Percentiles rank a stretch among this genome's conserved stretches.
Evolutionary conservation across 331 rosid genomes (phyloP).

Genomic region (Spiraea crenata): DNA sequence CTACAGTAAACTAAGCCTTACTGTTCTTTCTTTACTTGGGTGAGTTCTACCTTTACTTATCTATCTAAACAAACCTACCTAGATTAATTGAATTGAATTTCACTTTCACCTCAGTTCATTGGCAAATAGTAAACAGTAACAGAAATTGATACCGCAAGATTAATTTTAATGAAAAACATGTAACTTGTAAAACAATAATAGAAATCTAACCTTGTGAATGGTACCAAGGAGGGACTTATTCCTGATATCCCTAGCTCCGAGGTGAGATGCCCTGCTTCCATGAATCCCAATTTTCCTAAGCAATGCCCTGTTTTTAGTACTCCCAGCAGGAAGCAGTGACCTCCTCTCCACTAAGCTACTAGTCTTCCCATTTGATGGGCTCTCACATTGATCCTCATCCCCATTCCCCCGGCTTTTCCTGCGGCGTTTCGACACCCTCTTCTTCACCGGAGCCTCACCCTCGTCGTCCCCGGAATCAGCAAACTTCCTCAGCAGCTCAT

Average conservation of each 20-base stretch:
- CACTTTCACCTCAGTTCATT: background rate
- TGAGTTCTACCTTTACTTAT: background rate
- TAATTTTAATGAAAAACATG: background rate
- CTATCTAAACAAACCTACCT: background rate
- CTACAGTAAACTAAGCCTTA: background rate
- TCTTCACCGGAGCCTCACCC: conserved; percentile 10
- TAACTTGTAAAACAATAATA: background rate
- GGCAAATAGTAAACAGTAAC: background rate
- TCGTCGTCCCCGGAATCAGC: conserved; percentile 32
- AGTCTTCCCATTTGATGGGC: conserved; percentile 26
- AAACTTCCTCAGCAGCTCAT: conserved; percentile 73
- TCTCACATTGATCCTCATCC: conserved; percentile 29
- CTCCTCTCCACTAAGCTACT: conserved; percentile 48
- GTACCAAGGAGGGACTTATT: conserved; percentile 67
- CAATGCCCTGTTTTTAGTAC: conserved; percentile 45
- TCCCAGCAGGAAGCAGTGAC: conserved; percentile 47
- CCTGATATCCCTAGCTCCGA: conserved; percentile 51
- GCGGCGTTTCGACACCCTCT: conserved; percentile 33
- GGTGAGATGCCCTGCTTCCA: conserved; percentile 32
- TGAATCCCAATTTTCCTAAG: conserved; percentile 49
- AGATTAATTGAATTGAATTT: background rate
- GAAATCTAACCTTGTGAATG: conserved; percentile 56
- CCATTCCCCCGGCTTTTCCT: conserved; percentile 25
- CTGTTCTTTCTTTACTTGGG: background rate
- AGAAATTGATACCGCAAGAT: background rate